phyloP scores from a whole-genome alignment of 345 rosid species.

The Hibiscus tridactylites region DNA sequence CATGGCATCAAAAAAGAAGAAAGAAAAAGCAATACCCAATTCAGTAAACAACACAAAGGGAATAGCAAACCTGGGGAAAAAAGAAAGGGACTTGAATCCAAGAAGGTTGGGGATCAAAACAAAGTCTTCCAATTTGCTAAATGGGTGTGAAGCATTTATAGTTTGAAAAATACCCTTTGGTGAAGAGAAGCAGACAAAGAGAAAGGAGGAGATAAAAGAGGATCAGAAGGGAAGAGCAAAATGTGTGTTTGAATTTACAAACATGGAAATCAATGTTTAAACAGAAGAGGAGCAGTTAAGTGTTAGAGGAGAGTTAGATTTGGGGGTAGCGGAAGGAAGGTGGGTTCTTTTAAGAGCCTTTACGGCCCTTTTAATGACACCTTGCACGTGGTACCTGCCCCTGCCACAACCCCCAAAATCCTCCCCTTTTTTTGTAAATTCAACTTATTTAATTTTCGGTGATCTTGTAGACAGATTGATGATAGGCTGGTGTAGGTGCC shows the following conservation, averaged over 20 bases:
- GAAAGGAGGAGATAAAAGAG: constrained; percentile 4
- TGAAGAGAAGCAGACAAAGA: neutral
- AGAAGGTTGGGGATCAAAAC: constrained; percentile 17
- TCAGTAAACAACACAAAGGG: neutral
- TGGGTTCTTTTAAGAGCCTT: neutral
- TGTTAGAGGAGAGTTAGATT: constrained; percentile 4
- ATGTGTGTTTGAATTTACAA: neutral
- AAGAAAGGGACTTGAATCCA: neutral
- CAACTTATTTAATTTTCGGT: neutral
- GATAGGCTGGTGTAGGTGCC: neutral
- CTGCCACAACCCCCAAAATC: neutral
- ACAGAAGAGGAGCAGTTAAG: neutral
- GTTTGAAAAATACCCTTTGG: neutral
- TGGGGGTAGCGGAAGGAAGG: constrained; percentile 6
- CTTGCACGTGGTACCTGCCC: constrained; percentile 6
- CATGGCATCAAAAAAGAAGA: constrained; percentile 7
- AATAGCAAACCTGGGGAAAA: constrained; percentile 20
- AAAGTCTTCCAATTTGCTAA: constrained; percentile 7
- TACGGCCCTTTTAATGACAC: neutral
- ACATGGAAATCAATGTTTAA: constrained; percentile 3
- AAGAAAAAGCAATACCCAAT: constrained; percentile 14
- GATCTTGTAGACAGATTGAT: neutral
- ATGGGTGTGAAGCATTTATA: constrained; percentile 16
- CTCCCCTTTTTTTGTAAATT: neutral
- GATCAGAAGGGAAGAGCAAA: neutral